phyloP scores from a whole-genome alignment of 257 asterid species.

The Orobanche coerulescens region DNA sequence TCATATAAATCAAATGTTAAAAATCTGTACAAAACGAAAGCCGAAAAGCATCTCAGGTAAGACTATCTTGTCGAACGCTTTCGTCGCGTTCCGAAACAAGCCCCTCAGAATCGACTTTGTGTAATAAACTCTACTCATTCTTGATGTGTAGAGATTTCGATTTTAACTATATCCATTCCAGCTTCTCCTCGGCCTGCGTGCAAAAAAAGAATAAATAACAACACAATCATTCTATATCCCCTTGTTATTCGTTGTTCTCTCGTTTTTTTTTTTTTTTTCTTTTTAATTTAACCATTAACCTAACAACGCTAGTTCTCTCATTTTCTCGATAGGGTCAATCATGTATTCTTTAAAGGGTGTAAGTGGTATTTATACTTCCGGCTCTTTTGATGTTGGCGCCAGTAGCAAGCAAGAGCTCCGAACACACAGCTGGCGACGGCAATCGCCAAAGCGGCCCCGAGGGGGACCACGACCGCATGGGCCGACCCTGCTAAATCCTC shows the following conservation, averaged over 20 bases:
- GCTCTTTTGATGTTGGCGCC: constrained; percentile 94
- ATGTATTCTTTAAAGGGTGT: constrained; percentile 66
- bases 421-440: constrained; percentile 96
- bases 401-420: constrained; percentile 87
- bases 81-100: constrained; percentile 15
- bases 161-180: constrained; percentile 58
- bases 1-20: constrained; percentile 14
- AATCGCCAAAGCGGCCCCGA: constrained; percentile 91
- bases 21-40: constrained; percentile 27
- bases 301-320: not conserved
- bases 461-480: constrained; percentile 68
- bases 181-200: constrained; percentile 82
- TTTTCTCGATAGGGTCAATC: constrained; percentile 23
- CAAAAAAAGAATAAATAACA: constrained; percentile 32
- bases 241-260: constrained; percentile 13
- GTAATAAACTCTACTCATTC: constrained; percentile 26
- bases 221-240: constrained; percentile 20
- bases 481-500: constrained; percentile 44
- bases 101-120: constrained; percentile 8
- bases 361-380: constrained; percentile 83
- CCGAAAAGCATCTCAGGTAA: not conserved
- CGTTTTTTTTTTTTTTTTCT: not conserved
- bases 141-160: constrained; percentile 24
- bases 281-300: constrained; percentile 2
- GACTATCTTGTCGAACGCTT: constrained; percentile 12